These are phyloP conservation scores for Pseudogymnoascus sp. DNA, from an alignment of 2,329 filamentous ascomycete genomes.

Conservation along the genomic window DNA sequence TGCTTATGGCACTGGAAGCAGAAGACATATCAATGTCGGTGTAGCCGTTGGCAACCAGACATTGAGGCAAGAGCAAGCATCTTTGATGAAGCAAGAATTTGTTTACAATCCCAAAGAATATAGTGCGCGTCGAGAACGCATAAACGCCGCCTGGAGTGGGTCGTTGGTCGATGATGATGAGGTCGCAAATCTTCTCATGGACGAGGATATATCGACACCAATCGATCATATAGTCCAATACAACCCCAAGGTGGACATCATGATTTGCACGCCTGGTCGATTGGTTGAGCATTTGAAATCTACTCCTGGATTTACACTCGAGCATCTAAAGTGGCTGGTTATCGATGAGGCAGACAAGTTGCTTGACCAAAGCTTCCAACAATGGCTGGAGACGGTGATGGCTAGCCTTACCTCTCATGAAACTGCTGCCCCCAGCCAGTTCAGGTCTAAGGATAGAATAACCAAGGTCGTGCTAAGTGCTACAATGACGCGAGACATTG, in stretches of 20 bases:
- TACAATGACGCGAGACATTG: conserved; percentile 82
- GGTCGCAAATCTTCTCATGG: conserved; percentile 28
- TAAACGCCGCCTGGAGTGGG: conserved; percentile 37
- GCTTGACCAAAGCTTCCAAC: conserved; percentile 84
- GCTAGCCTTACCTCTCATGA: conserved; percentile 38
- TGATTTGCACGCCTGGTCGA: conserved; percentile 86
- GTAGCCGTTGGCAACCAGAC: conserved; percentile 75
- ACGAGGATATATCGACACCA: conserved; percentile 33
- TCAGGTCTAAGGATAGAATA: conserved; percentile 34
- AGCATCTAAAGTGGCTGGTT: conserved; percentile 76
- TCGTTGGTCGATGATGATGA: conserved; percentile 37
- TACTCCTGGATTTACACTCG: conserved; percentile 72
- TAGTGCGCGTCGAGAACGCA: conserved; percentile 30
- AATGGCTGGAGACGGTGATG: conserved; percentile 72
- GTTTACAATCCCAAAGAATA: conserved; percentile 59
- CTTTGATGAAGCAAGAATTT: conserved; percentile 55
- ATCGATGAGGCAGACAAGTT: conserved; percentile 93
- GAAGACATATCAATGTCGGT: conserved; percentile 67
- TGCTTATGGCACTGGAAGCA: conserved; percentile 44
- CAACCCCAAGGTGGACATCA: conserved; percentile 69
- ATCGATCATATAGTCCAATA: conserved; percentile 57
- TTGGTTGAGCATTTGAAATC: conserved; percentile 83
- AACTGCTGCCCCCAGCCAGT: background rate
- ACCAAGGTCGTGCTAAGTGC: conserved; percentile 84
- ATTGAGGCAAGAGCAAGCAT: conserved; percentile 55